Base-by-base conservation (phyloP, 192 early-diverging fungal genomes). In the Backusella circina region DNA sequence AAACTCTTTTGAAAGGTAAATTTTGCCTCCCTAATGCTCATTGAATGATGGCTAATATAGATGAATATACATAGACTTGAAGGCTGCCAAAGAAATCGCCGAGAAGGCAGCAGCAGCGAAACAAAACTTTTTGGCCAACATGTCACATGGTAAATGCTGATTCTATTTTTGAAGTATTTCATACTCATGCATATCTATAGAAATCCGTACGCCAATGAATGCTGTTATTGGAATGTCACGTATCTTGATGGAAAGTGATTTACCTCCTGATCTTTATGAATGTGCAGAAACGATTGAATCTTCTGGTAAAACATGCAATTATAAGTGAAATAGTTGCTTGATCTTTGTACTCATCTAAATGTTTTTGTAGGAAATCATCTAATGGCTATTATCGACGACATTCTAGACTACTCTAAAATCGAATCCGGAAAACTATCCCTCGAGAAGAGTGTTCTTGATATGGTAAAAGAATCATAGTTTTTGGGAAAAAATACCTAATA, bases 371-470 rank as follows among this genome's bases (percentile, higher is more conserved):
- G 71, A n/a, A 72, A 72, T 9, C 86, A 87, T 67, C 83, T 92
- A 41, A 70, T 91, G 73, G 80, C 83, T 15, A 83, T 95, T 35
- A 88, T 95, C 65, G 90, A 95, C 77, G 90, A 93, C 76, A 89
- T 95, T 72, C 79, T 94, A 8, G 94, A 94, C 68, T 83, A 92
- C 75, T 91, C 91, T 38, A 93, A 92, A 85, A 89, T 94, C 36
- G 94, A 95, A 76, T 90, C 92, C 33, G 92, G 91, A 31, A 90
- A 91, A 32, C 85, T 95, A 77, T 87, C 83, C 21, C 81, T 94
- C 7, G 77, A 74, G 21, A 26, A 30, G 23, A 73, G 50, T 10
- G 54, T 36, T 31, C 67, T 79, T 28, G 72, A 74, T 44, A 35
- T 79, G 32, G 67, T 72, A 67, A n/a, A 44, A 65, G 16, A 38